phyloP scores from a whole-genome alignment of 352 stramenopile species.

The Phytophthora meadii region DNA sequence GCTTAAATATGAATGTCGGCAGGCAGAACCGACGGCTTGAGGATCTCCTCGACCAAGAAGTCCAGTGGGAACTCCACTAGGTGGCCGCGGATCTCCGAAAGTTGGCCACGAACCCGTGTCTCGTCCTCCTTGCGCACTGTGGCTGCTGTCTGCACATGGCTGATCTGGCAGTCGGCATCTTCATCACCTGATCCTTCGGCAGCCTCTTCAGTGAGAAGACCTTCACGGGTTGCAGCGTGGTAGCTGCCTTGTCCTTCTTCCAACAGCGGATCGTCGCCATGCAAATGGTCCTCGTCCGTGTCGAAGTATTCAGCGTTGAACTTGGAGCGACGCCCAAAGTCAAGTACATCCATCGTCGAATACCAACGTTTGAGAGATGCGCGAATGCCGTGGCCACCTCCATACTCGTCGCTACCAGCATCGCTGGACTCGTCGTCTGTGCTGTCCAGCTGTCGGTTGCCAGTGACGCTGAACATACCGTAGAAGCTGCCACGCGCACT shows the following conservation, averaged over 20 bases:
- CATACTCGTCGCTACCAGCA: slow-evolving; percentile 52
- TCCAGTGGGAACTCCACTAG: slow-evolving; percentile 88
- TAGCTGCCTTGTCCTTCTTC: slow-evolving; percentile 60
- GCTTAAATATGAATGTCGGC: slow-evolving; percentile 88
- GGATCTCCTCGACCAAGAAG: slow-evolving; percentile 85
- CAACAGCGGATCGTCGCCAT: slow-evolving; percentile 68
- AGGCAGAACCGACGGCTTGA: slow-evolving; percentile 85
- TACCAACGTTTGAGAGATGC: slow-evolving; percentile 80
- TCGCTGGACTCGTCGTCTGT: slow-evolving; percentile 49
- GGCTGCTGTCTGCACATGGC: slow-evolving; percentile 83
- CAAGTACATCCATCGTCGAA: slow-evolving; percentile 70
- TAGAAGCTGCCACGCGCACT: slow-evolving; percentile 46
- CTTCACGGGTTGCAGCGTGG: slow-evolving; percentile 39
- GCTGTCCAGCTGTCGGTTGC: slow-evolving; percentile 28
- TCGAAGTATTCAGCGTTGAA: slow-evolving; percentile 86
- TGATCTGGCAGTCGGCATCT: slow-evolving; percentile 80
- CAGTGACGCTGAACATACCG: slow-evolving; percentile 38
- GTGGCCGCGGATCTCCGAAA: slow-evolving; percentile 86
- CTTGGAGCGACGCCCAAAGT: slow-evolving; percentile 75
- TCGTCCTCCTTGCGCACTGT: slow-evolving; percentile 85
- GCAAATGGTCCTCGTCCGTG: slow-evolving; percentile 52
- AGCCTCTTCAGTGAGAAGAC: slow-evolving; percentile 38
- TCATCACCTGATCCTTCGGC: slow-evolving; percentile 34
- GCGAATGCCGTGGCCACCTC: slow-evolving; percentile 53
- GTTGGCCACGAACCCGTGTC: slow-evolving; percentile 66